Conservation (phyloP, 495 filamentous ascomycete species). For the Sabuloglossum arenarium region DNA sequence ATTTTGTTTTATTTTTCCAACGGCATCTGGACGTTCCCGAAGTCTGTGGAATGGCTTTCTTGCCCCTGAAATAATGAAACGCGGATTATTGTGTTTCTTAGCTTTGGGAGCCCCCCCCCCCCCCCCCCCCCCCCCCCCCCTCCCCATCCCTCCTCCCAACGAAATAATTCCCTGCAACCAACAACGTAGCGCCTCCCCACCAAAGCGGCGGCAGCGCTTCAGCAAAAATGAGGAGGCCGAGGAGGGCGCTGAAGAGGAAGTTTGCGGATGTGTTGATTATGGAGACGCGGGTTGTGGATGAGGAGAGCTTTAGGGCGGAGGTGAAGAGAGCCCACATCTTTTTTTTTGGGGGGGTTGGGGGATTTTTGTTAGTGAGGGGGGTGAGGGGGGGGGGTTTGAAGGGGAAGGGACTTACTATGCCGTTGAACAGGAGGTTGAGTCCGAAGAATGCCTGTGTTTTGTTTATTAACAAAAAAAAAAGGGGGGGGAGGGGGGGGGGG, state of each 20-base stretch:
- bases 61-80: too few species aligned
- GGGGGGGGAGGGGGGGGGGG: background rate
- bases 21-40: too few species aligned
- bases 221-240: conserved; percentile 53
- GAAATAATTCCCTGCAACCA: conserved; percentile 79
- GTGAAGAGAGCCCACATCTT: conserved; percentile 80
- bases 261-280: conserved; percentile 88
- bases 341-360: background rate
- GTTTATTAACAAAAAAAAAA: background rate
- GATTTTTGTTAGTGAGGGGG: background rate
- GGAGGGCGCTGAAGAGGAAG: conserved; percentile 76
- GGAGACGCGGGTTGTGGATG: conserved; percentile 74
- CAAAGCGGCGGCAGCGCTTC: conserved; percentile 58
- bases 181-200: conserved; percentile 70
- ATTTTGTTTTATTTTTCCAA: too few species aligned
- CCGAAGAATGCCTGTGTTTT: conserved; percentile 52
- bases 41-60: too few species aligned
- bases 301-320: conserved; percentile 59
- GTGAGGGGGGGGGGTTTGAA: background rate
- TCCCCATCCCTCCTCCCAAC: conserved; percentile 63
- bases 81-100: too few species aligned
- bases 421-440: conserved; percentile 76
- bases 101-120: too few species aligned
- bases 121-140: conserved; percentile 1
- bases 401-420: conserved; percentile 28